Percentiles rank a stretch among this genome's conserved stretches.
Evolutionary conservation across 1,284 basidiomycete species (phyloP).

Genomic region (Leccinum pachyderme): DNA sequence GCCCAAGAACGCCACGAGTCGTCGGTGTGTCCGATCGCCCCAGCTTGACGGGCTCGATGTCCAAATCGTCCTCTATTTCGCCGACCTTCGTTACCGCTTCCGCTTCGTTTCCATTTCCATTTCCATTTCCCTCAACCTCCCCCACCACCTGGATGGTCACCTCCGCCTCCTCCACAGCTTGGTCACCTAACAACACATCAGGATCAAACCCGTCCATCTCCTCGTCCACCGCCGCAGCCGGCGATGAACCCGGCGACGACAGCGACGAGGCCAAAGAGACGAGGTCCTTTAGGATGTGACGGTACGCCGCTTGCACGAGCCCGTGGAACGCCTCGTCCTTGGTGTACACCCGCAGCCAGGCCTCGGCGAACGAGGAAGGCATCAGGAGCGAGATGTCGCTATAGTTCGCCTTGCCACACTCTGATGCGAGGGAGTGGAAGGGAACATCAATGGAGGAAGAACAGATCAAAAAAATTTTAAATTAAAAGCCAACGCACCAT

Average conservation of each 20-base stretch:
- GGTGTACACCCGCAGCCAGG: constrained; percentile 64
- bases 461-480: not conserved
- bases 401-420: constrained; percentile 40
- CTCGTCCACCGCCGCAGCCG: not conserved
- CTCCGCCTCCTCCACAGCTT: not conserved
- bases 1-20: not conserved
- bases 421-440: constrained; percentile 31
- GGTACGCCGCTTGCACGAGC: constrained; percentile 66
- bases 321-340: constrained; percentile 53
- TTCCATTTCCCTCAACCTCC: too few relatives aligned
- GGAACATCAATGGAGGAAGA: not conserved
- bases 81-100: constrained; percentile 2
- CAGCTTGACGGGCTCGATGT: constrained; percentile 2
- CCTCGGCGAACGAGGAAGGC: constrained; percentile 62
- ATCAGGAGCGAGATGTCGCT: constrained; percentile 64
- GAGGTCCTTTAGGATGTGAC: constrained; percentile 45
- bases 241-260: not conserved
- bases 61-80: constrained; percentile 7
- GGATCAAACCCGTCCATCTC: constrained; percentile 14
- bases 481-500: constrained; percentile 40
- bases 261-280: constrained; percentile 11
- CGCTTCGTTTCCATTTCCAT: not conserved
- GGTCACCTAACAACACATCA: not conserved
- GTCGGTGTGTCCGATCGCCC: not conserved
- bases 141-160: not conserved